Evolutionary conservation across 345 rosid genomes (phyloP).

Genomic region (Melastoma malabathricum): DNA sequence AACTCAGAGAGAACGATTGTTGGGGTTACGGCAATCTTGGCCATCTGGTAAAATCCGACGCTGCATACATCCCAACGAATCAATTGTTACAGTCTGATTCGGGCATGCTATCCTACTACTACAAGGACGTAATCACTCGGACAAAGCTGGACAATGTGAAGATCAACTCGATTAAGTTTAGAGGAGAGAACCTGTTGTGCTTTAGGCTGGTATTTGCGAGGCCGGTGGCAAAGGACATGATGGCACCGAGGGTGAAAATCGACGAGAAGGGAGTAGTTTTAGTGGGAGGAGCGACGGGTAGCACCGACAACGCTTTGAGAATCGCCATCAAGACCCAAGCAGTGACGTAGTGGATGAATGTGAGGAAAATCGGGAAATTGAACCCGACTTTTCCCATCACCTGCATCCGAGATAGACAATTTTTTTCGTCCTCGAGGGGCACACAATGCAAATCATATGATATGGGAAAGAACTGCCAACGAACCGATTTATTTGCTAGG

Average conservation of each 20-base stretch:
- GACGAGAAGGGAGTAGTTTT: constrained; percentile 79
- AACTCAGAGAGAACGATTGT: constrained; percentile 83
- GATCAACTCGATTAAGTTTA: too few relatives aligned
- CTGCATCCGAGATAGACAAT: constrained; percentile 17
- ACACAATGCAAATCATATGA: neutral
- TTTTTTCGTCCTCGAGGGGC: neutral
- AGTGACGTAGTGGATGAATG: constrained; percentile 60
- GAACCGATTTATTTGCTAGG: constrained; percentile 67
- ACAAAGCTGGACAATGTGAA: too few relatives aligned
- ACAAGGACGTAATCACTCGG: too few relatives aligned
- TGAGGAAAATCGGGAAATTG: constrained; percentile 72
- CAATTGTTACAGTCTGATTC: too few relatives aligned
- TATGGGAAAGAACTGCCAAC: neutral
- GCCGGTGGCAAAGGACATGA: constrained; percentile 94
- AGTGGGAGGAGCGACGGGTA: constrained; percentile 78
- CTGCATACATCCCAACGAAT: constrained; percentile 19
- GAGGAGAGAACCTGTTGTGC: constrained; percentile 52
- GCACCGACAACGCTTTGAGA: constrained; percentile 50
- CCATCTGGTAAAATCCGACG: constrained; percentile 96
- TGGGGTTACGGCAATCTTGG: constrained; percentile 94
- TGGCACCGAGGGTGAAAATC: constrained; percentile 59
- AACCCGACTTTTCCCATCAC: constrained; percentile 83
- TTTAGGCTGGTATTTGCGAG: constrained; percentile 89
- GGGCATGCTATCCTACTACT: too few relatives aligned
- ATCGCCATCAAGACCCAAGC: constrained; percentile 83